Base-by-base conservation (phyloP, 164 flowering plant genomes). In the Vitis cinerea region DNA sequence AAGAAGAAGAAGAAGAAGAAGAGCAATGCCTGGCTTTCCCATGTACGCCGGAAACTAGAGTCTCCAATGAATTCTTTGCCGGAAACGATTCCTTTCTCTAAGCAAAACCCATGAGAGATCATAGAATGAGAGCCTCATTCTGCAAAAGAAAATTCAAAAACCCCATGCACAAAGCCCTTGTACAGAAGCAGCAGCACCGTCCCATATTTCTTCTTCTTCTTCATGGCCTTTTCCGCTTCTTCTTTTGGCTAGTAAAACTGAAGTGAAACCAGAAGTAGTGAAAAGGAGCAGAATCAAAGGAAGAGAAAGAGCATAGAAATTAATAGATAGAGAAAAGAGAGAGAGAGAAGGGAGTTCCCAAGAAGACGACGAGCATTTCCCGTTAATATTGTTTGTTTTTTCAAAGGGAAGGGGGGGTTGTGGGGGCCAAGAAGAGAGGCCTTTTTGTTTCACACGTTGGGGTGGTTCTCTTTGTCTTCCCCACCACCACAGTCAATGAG, bases 1-100 rank as follows among this genome's bases (percentile, higher is more conserved):
- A 19, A 19, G 23, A 63, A 64, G 7, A 67, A 23, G 27, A 23
- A 23, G 27, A 23, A 23, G 27, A 63, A 64, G 7, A 67, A 61
- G 57, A 72, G 65, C 60, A 75, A 74, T 76, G 79, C 81, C 78
- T 76, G 81, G 79, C 71, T 69, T 72, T 78, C 74, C 81, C 81
- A 66, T 79, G 81, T 79, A 79, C 79, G 81, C 81, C 81, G 71
- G 27, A 23, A 23, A 23, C 65, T 47, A 48, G 31, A 53, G 13
- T 37, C 31, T 44, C 47, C 51, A 67, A 27, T 62, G 60, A 63
- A 62, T 61, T 71, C 68, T 63, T 63, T 71, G 50, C 65, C 68
- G 61, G 16, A 52, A 71, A 54, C 50, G 64, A 19, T 4, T 1
- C 5, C 16, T 7, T 14, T 13, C 3, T 7, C 10, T 9, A 57